Evolutionary conservation across 257 asterid species (phyloP), one percentile per base, ranked within the genome.

Genomic region (Cruciata laevipes): DNA sequence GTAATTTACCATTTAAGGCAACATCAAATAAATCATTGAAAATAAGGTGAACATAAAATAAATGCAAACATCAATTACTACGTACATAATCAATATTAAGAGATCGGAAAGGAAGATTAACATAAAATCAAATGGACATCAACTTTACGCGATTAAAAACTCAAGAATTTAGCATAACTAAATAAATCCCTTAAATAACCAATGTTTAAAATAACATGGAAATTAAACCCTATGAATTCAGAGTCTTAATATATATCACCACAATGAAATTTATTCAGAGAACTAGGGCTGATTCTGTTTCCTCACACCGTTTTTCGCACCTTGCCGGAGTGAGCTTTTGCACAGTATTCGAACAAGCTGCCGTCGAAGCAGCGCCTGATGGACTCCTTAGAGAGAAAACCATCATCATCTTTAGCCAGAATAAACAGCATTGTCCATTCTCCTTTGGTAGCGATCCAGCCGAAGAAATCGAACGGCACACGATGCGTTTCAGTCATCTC

Each of bases 341-440:
- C 94, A 18, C 93, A 89, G 73, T 92, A 89, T 27, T 92, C 96
- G 32, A 92, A 92, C 76, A 92, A 79, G 44, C 95, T 92, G 38
- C 98, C 98, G 16, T 92, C 97, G 7, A 24, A 92, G 51, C 96
- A 86, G 2, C 97, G 81, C 35, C 98, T 75, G 7, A 89, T 84
- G 0, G 98, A 96, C 76, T 92, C 97, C 72, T 89, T 92, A 0
- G 97, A 83, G 17, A 89, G 80, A 73, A 76, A 83, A 1, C 98
- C 98, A 0, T 89, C 89, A 52, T 73, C 83, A 40, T 92, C 98
- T 75, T 86, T 76, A 0, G 97, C 98, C 18, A 89, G 86, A 1
- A 81, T 7, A 33, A 84, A 92, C 63, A 92, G 74, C 8, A 81
- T 3, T 1, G 70, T 74, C 98, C 98, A 89, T 73, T 92, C 97